Percentiles rank a stretch among this genome's conserved stretches.
These are phyloP conservation scores for Coemansia sp. DNA, from an alignment of 192 early-diverging fungal species.

Conservation along the genomic window DNA sequence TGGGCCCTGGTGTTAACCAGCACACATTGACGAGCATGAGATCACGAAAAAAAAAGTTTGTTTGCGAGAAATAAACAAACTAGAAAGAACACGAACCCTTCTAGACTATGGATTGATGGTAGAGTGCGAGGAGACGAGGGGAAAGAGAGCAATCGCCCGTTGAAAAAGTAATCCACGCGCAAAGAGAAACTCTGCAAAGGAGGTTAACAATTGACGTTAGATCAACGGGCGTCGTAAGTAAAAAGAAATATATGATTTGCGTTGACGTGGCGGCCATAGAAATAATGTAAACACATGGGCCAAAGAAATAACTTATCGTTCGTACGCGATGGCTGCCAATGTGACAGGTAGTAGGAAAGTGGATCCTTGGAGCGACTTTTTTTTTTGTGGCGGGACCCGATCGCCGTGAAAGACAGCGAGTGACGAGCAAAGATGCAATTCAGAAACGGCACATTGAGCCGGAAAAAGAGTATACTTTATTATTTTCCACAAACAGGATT, in stretches of 20 bases:
- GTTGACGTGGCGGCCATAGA: not conserved
- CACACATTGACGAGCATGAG: not conserved
- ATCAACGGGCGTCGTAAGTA: not conserved
- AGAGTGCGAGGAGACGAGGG: slow-evolving; percentile 6
- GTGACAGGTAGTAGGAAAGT: not conserved
- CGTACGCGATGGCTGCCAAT: not conserved
- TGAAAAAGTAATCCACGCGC: not conserved
- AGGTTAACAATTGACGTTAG: not conserved
- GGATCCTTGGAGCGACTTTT: not conserved
- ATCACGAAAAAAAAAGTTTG: not conserved
- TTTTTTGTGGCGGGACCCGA: not conserved
- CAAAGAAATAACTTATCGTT: not conserved
- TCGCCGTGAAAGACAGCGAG: not conserved
- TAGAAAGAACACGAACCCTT: not conserved
- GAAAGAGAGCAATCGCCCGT: not conserved
- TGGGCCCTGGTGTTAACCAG: slow-evolving; percentile 2
- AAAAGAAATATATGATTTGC: not conserved
- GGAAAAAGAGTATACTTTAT: not conserved
- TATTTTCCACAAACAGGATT: not conserved
- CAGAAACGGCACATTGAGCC: slow-evolving; percentile 7
- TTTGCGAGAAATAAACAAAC: not conserved
- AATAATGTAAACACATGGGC: not conserved
- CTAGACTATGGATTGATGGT: not conserved
- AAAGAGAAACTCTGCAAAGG: slow-evolving; percentile 1
- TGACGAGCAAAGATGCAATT: slow-evolving; percentile 14